These are phyloP conservation scores for Mycena vulgaris DNA, from an alignment of 768 basidiomycete genomes.

Conservation along the genomic window DNA sequence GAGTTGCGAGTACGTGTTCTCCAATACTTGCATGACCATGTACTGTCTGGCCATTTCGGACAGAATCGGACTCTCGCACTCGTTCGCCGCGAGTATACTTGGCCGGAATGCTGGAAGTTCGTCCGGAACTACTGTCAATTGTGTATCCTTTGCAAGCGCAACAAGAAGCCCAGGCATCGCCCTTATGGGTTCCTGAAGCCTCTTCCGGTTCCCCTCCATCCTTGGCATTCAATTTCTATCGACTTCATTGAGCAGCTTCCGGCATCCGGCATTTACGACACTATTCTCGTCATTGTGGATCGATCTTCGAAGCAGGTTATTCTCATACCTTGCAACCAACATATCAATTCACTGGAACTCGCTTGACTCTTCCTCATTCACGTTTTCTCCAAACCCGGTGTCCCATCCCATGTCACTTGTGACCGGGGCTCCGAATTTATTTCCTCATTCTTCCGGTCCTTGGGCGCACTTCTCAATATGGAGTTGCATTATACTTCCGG, in stretches of 20 bases:
- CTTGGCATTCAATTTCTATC: conserved; percentile 58
- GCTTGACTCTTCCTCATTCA: conserved; percentile 53
- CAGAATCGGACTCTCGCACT: conserved; percentile 46
- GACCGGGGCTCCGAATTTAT: background rate
- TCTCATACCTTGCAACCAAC: conserved; percentile 43
- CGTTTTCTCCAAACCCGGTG: conserved; percentile 53
- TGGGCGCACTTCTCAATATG: background rate
- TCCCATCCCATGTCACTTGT: conserved; percentile 36
- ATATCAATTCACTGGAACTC: conserved; percentile 47
- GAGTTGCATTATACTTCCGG: background rate
- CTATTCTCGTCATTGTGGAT: conserved; percentile 50
- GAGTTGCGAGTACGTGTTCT: too few species aligned
- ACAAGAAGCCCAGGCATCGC: too few species aligned
- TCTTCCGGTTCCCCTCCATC: conserved; percentile 43
- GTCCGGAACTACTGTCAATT: background rate
- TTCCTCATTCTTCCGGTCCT: background rate
- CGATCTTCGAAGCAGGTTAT: conserved; percentile 52
- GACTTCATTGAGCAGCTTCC: conserved; percentile 54
- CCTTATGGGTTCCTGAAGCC: too few species aligned
- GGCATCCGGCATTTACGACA: conserved; percentile 44
- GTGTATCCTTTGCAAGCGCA: conserved; percentile 52
- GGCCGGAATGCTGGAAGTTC: background rate
- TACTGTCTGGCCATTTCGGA: conserved; percentile 59
- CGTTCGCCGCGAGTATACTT: background rate
- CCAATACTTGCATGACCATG: conserved; percentile 50